A percentile compares a stretch with the other conserved stretches of the same genome.
Conservation (phyloP, 2,329 filamentous ascomycete species). For the Orbilia javanica region DNA sequence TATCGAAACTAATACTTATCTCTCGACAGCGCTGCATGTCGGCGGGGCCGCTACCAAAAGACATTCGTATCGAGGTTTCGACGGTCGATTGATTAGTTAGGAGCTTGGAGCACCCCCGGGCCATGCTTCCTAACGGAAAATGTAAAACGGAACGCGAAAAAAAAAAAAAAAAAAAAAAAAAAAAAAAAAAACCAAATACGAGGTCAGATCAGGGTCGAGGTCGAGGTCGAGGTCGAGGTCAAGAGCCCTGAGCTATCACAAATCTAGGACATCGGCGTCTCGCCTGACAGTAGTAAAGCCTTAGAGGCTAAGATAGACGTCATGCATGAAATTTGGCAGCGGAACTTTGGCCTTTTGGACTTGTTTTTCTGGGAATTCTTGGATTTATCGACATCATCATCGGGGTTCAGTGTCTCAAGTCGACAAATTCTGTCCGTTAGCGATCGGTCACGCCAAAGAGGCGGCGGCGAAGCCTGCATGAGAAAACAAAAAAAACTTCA, state of each 20-base stretch:
- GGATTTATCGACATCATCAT: constrained; percentile 12
- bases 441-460: constrained; percentile 4
- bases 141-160: too few relatives aligned
- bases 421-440: constrained; percentile 1
- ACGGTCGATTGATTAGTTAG: not conserved
- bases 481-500: constrained; percentile 8
- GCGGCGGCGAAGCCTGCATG: constrained; percentile 15
- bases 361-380: not conserved
- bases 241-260: not conserved
- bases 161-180: too few relatives aligned
- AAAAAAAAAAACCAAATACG: constrained; percentile 12
- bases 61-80: not conserved
- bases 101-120: not conserved
- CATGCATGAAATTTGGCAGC: not conserved
- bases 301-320: not conserved
- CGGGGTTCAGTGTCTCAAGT: not conserved
- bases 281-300: not conserved
- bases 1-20: constrained; percentile 16
- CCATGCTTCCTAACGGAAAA: not conserved
- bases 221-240: too few relatives aligned
- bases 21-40: not conserved
- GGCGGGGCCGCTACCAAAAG: not conserved
- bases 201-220: too few relatives aligned
- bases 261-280: not conserved
- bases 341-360: too few relatives aligned